Evolutionary conservation across 306 rosid genomes (phyloP).

Genomic region (Amphicarpaea edgeworthii): DNA sequence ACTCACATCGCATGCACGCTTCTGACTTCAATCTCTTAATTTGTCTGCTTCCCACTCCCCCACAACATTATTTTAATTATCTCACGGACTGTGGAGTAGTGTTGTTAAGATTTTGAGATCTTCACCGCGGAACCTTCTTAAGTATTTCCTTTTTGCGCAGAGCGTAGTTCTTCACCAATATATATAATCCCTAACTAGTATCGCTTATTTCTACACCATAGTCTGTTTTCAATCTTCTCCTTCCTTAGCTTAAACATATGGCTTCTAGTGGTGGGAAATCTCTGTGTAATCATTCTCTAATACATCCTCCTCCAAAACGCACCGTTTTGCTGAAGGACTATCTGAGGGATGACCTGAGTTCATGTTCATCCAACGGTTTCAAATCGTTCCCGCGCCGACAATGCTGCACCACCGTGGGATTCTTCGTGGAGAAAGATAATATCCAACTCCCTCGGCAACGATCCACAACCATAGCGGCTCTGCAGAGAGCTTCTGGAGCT

Average conservation of each 20-base stretch:
- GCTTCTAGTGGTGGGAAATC: slow-evolving; percentile 39
- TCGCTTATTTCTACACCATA: not conserved
- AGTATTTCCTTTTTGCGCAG: not conserved
- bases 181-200: slow-evolving; percentile 8
- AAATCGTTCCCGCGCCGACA: slow-evolving; percentile 77
- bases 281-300: slow-evolving; percentile 29
- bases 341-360: slow-evolving; percentile 73
- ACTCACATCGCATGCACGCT: not conserved
- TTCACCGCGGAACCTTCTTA: slow-evolving; percentile 47
- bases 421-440: slow-evolving; percentile 38
- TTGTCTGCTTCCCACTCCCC: slow-evolving; percentile 20
- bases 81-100: not conserved
- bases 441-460: not conserved
- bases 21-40: slow-evolving; percentile 27
- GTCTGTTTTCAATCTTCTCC: not conserved
- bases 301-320: slow-evolving; percentile 17
- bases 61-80: slow-evolving; percentile 10
- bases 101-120: slow-evolving; percentile 51
- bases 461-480: slow-evolving; percentile 39
- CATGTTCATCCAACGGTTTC: slow-evolving; percentile 86
- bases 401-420: slow-evolving; percentile 65
- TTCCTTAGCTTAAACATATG: slow-evolving; percentile 39
- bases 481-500: slow-evolving; percentile 67
- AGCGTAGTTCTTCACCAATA: not conserved
- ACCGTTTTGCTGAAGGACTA: slow-evolving; percentile 70